Percentiles rank a stretch among this genome's conserved stretches.
Conservation (phyloP, 306 rosid genomes). For the Leucaena leucocephala region DNA sequence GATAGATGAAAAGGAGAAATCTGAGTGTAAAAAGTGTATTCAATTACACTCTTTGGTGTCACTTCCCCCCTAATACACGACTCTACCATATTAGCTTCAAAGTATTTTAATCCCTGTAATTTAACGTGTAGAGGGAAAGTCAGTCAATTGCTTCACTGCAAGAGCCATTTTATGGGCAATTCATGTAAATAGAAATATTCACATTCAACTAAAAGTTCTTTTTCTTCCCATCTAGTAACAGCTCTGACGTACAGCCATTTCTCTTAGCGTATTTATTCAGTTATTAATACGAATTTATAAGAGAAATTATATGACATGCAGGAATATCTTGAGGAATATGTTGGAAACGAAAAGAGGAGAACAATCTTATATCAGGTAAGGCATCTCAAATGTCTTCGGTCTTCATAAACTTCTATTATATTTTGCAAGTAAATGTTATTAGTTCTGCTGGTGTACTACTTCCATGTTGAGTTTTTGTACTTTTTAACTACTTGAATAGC, state of each 20-base stretch:
- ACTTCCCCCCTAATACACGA: not conserved
- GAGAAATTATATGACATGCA: slow-evolving; percentile 41
- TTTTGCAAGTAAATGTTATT: slow-evolving; percentile 5
- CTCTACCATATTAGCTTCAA: not conserved
- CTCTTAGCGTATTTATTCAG: slow-evolving; percentile 4
- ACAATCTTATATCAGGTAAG: slow-evolving; percentile 79
- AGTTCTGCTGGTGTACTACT: slow-evolving; percentile 8
- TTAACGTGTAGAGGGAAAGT: not conserved
- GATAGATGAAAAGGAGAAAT: too few species aligned
- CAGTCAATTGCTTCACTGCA: slow-evolving; percentile 14
- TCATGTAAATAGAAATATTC: slow-evolving; percentile 18
- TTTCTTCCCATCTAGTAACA: slow-evolving; percentile 3
- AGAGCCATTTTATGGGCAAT: not conserved
- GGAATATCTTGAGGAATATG: slow-evolving; percentile 91
- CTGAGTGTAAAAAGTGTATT: not conserved
- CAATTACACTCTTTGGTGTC: not conserved
- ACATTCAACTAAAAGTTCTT: not conserved
- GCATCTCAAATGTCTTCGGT: slow-evolving; percentile 18
- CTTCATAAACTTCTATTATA: not conserved
- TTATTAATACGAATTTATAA: slow-evolving; percentile 14
- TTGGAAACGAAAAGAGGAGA: slow-evolving; percentile 74
- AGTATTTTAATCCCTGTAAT: not conserved
- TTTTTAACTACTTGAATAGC: slow-evolving; percentile 14
- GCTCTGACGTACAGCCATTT: not conserved
- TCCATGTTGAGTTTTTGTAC: slow-evolving; percentile 17